Evolutionary conservation across 306 rosid genomes (phyloP).

Genomic region (Albizia julibrissin): DNA sequence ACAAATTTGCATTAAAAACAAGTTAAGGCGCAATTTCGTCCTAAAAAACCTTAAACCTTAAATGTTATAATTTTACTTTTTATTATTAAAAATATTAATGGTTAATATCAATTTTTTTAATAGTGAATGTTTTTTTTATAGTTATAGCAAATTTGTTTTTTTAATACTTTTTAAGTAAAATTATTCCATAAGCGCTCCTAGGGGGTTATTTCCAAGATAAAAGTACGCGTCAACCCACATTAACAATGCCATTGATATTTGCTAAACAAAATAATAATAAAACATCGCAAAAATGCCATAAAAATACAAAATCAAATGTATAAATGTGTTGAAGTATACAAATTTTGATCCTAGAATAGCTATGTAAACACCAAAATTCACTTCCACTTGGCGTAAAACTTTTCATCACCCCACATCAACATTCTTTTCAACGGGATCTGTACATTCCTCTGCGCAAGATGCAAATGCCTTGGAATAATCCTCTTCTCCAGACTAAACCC

Average conservation of each 20-base stretch:
- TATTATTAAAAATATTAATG: too few species aligned
- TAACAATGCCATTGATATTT: neutral
- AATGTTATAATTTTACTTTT: too few species aligned
- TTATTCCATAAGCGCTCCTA: too few species aligned
- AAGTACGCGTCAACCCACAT: too few species aligned
- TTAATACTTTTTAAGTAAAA: too few species aligned
- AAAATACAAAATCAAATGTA: too few species aligned
- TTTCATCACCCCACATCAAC: constrained; percentile 70
- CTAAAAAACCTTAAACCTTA: too few species aligned
- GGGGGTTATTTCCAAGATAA: too few species aligned
- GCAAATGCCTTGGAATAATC: constrained; percentile 72
- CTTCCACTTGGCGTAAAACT: constrained; percentile 67
- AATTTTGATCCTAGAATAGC: neutral
- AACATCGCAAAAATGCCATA: neutral
- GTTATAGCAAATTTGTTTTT: too few species aligned
- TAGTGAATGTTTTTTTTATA: too few species aligned
- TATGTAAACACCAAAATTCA: neutral
- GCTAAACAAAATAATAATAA: neutral
- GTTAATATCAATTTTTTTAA: too few species aligned
- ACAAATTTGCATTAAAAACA: neutral
- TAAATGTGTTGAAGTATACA: neutral
- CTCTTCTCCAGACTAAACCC: constrained; percentile 72
- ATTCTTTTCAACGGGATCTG: constrained; percentile 64
- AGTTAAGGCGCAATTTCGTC: too few species aligned
- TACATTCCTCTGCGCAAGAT: constrained; percentile 57